Evolutionary conservation across 306 rosid genomes (phyloP), one percentile per base, ranked within the genome.

Genomic region (Vigna unguiculata): DNA sequence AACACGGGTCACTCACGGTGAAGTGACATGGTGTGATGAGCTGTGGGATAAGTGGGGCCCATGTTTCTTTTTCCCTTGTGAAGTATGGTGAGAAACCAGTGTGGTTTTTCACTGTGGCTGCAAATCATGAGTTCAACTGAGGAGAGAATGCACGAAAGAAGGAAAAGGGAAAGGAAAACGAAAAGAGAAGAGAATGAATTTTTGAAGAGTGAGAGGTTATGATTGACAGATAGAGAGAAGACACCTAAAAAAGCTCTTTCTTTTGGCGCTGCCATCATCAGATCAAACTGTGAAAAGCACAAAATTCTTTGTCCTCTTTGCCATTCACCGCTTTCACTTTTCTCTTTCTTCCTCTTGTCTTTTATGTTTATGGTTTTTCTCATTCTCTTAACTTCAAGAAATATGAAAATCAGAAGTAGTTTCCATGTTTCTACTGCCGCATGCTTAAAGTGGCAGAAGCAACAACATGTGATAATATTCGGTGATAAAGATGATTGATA

Each of bases 1-100:
- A 69, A 60, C 81, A 81, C 61, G 73, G 80, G 73, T 59, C 77
- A 49, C n/a, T 59, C 77, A 49, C n/a, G 58, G 65, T 59, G 48
- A 61, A 24, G 43, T 69, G 54, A 54, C 61, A 46, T 30, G 54
- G 49, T 78, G 24, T 71, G 46, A 71, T 64, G 57, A 70, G 76
- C 17, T 36, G 58, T 71, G 65, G 63, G 75, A 64, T n/a, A 9
- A 73, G 80, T 66, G 74, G 83, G 49, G 0, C 70, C 76, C 21
- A 46, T 69, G 5, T 28, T 14, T 72, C n/a, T 34, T 49, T 72
- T 69, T 21, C 61, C 34, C 68, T 24, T 55, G 51, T 51, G 1
- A 52, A 24, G 72, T 75, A 9, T 36, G 22, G 46, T 55, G 80
- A 46, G 17, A 78, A 24, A 57, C 19, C 34, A 20, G 16, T 11